Percentiles rank a stretch among this genome's conserved stretches.
Evolutionary conservation across 2,329 filamentous ascomycete species (phyloP).

Genomic region (Cladosporium cucumerinum): DNA sequence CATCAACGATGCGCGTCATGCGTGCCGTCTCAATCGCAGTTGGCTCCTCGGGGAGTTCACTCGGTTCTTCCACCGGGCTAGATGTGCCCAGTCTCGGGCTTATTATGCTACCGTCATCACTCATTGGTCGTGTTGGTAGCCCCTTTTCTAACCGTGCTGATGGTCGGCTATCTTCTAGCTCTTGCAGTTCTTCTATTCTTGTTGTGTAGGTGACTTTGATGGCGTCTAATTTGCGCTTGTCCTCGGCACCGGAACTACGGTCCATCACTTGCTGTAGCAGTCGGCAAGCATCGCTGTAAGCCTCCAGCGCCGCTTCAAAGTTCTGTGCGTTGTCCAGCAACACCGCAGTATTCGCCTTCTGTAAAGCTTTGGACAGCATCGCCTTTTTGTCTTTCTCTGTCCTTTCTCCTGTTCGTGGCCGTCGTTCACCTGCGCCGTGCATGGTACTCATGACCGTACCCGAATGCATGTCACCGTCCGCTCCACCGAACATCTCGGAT

Average conservation of each 20-base stretch:
- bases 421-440: constrained; percentile 15
- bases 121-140: constrained; percentile 67
- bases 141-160: constrained; percentile 58
- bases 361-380: constrained; percentile 92
- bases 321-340: constrained; percentile 95
- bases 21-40: constrained; percentile 53
- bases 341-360: constrained; percentile 94
- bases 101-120: constrained; percentile 49
- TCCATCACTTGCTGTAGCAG: constrained; percentile 84
- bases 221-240: constrained; percentile 84
- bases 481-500: constrained; percentile 7
- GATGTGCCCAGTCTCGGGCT: constrained; percentile 32
- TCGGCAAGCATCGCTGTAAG: constrained; percentile 86
- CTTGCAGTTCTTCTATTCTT: constrained; percentile 80
- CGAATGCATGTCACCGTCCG: background rate
- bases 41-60: constrained; percentile 26
- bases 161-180: constrained; percentile 56
- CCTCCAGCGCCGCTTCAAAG: constrained; percentile 83
- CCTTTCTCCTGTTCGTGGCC: constrained; percentile 33
- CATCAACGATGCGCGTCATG: constrained; percentile 51
- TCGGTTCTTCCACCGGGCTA: constrained; percentile 35
- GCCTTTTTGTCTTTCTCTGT: constrained; percentile 67
- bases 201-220: constrained; percentile 90
- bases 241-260: constrained; percentile 78
- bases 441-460: background rate